Evolutionary conservation across 2,329 filamentous ascomycete species (phyloP).

Genomic region (Penicillium capsulatum): DNA sequence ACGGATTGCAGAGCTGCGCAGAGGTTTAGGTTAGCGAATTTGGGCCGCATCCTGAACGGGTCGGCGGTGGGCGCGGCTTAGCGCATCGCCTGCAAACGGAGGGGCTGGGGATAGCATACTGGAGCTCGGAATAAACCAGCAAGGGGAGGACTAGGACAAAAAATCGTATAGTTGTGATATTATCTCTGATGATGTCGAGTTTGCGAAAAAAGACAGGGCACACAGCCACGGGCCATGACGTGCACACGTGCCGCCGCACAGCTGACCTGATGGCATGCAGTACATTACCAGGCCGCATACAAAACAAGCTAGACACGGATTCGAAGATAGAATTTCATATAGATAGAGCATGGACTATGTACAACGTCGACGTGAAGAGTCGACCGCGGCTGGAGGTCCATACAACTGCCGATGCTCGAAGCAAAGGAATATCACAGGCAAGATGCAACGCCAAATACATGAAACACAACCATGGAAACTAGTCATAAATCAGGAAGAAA

Average conservation of each 20-base stretch:
- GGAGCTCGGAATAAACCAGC: background rate
- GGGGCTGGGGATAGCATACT: conserved; percentile 9
- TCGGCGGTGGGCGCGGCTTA: conserved; percentile 19
- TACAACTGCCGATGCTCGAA: background rate
- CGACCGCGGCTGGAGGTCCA: background rate
- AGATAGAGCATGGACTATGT: conserved; percentile 6
- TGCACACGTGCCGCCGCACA: conserved; percentile 9
- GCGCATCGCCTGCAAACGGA: conserved; percentile 17
- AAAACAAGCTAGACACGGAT: background rate
- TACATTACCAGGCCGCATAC: too few species aligned
- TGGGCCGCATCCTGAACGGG: conserved; percentile 14
- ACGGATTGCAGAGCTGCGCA: conserved; percentile 5
- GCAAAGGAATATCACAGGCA: background rate
- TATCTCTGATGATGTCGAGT: too few species aligned
- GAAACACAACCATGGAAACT: background rate
- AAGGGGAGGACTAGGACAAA: background rate
- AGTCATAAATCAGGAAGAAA: background rate
- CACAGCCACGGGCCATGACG: conserved; percentile 14
- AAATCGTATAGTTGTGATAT: background rate
- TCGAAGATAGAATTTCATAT: background rate
- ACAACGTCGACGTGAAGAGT: background rate
- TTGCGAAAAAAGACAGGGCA: too few species aligned
- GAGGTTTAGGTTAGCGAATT: conserved; percentile 16
- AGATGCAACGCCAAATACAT: background rate
- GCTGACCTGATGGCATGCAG: too few species aligned